Base-by-base conservation (phyloP, 2,329 filamentous ascomycete species). In the Fusarium sulawesiense region DNA sequence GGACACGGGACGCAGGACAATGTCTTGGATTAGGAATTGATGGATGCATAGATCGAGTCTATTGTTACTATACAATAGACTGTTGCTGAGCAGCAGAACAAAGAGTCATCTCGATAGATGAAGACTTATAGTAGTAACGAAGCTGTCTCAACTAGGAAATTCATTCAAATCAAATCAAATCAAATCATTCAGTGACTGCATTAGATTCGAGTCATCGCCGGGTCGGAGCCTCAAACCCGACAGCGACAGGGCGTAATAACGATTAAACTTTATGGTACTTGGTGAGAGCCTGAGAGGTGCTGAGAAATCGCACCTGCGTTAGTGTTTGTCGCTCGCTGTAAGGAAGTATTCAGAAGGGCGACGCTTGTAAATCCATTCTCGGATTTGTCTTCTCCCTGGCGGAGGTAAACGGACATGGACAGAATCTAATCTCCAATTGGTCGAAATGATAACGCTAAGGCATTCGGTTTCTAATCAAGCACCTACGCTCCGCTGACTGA, bases 401-500 rank as follows among this genome's bases (percentile, higher is more conserved):
- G 63, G 68, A 71, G 61, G 58, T 70, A 70, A 42, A 51, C 51
- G 55, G 61, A 71, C 65, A 59, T 63, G 65, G 60, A 34, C 30
- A 56, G 57, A 60, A n/a, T 37, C 34, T 49, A 25, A 32, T 47
- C 45, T 32, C 50, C 68, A 64, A 53, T 72, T 57, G 64, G 68
- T 25, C 58, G 44, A 37, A 71, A 18, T 21, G n/a, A 21, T 27
- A 42, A 48, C 60, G 49, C 68, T 62, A 71, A 58, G 56, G 46
- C 53, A 58, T 29, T 21, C 20, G 66, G 64, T 71, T 72, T 69
- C 69, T 72, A 71, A 71, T 70, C 69, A 72, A 66, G 47, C 53
- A 56, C 66, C 34, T 23, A 54, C 58, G 47, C 34, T 37, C 34
- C 34, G 30, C 45, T 68, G 63, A 64, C 68, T 49, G 66, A 68